These are phyloP conservation scores for Colletotrichum sp. DNA, from an alignment of 2,329 filamentous ascomycete species.

Conservation along the genomic window DNA sequence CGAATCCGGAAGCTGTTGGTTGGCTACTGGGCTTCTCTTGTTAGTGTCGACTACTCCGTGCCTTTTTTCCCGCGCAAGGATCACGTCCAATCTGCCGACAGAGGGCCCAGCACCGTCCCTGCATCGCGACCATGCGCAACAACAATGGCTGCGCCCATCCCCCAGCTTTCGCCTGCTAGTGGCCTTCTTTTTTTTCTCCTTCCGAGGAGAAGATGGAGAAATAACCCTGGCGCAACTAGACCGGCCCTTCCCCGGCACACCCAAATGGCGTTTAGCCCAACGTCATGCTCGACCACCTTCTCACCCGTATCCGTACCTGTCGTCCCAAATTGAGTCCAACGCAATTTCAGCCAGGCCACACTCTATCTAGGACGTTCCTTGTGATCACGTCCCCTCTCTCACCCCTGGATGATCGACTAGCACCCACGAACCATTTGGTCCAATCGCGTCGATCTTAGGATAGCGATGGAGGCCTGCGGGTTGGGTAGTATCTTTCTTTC, in stretches of 20 bases:
- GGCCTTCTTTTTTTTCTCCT: neutral
- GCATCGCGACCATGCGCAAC: neutral
- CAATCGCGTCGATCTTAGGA: slow-evolving; percentile 1
- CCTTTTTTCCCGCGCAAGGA: neutral
- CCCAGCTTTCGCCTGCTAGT: neutral
- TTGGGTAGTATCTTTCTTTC: neutral
- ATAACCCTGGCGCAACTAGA: neutral
- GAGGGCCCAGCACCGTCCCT: neutral
- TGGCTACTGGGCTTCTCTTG: neutral
- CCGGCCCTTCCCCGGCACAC: neutral
- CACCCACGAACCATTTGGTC: neutral
- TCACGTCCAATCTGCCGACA: neutral
- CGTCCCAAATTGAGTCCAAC: slow-evolving; percentile 3
- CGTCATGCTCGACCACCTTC: neutral
- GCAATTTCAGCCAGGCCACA: neutral
- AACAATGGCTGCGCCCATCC: neutral
- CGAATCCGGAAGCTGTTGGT: neutral
- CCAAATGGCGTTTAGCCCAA: neutral
- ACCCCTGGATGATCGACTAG: slow-evolving; percentile 16
- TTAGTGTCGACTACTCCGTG: neutral
- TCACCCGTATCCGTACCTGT: slow-evolving; percentile 3
- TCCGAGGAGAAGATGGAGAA: neutral
- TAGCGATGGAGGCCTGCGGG: neutral
- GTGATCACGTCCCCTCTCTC: slow-evolving; percentile 17
- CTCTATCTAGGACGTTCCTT: slow-evolving; percentile 2